phyloP scores from a whole-genome alignment of 163 green algal species.

The Chlamydomonas reinhardtii region DNA sequence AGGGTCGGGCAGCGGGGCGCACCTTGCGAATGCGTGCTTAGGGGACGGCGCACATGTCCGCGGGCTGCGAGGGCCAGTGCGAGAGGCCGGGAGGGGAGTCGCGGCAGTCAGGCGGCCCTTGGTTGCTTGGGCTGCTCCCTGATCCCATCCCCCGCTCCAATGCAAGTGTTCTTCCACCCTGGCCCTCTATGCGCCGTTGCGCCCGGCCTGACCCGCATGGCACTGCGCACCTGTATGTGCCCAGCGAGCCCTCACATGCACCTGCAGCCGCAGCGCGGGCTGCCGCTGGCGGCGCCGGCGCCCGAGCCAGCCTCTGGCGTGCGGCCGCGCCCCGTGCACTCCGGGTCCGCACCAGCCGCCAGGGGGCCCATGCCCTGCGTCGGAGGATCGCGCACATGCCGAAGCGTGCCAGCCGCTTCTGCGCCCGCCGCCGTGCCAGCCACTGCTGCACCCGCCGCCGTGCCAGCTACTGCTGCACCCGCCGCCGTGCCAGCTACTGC shows the following conservation, averaged over 20 bases:
- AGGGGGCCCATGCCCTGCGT: background rate
- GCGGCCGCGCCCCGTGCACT: background rate
- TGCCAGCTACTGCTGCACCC: too few species aligned
- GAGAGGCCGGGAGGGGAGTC: background rate
- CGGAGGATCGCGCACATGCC: background rate
- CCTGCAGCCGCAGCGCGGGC: background rate
- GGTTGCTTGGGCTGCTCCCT: background rate
- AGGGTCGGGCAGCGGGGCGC: too few species aligned
- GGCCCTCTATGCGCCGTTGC: background rate
- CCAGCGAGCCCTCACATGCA: background rate
- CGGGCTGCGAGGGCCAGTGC: too few species aligned
- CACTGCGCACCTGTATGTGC: background rate
- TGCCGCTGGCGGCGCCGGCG: background rate
- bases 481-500: too few species aligned
- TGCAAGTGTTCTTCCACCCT: background rate
- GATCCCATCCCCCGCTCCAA: background rate
- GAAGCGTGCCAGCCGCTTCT: background rate
- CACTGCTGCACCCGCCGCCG: too few species aligned
- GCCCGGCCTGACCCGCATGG: background rate
- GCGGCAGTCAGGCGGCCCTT: background rate
- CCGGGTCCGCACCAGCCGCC: background rate
- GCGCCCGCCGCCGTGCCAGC: too few species aligned
- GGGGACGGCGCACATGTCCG: too few species aligned
- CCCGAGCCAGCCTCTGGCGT: background rate
- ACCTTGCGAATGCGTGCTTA: too few species aligned